Evolutionary conservation across 495 filamentous ascomycete species (phyloP), one percentile per base, ranked within the genome.

Genomic region (Penicillium angulare): DNA sequence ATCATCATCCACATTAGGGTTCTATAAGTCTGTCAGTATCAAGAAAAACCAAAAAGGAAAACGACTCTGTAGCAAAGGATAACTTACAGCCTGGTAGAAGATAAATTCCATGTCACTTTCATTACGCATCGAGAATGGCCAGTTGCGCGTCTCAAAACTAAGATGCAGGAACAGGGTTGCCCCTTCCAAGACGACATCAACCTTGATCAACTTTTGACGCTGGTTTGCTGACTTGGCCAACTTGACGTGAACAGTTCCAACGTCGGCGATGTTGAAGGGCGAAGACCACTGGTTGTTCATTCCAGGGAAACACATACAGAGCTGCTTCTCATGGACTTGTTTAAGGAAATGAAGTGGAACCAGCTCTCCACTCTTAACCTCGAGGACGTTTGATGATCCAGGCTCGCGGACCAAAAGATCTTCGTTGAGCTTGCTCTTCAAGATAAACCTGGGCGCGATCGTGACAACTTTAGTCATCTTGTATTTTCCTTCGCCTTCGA

Each of bases 201-300:
- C 79, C 35, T 92, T 82, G 39, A 98, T 84, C 21, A 98, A 80
- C 52, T 82, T 85, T 64, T 98, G 93, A 40, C 90, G 83, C 72
- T 97, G 89, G 23, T 89, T 88, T 26, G 86, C 82, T 5, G 38
- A 22, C 64, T 88, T 95, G 27, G 95, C 88, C 50, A 98, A 80
- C 69, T 98, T 98, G 59, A 98, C 82, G 66, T 98, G 90, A 2
- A 89, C 85, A 18, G 83, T 90, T 36, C 93, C 93, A 24, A 97
- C 76, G 61, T 97, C 91, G 9, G 90, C 90, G 49, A 98, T 97
- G 63, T 92, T 95, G 75, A 98, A 95, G 2, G 93, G 90, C 6
- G 95, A 92, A 20, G 95, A 96, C 95, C 95, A 98, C 65, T 92
- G 88, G 67, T 97, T 95, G 76, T 95, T 96, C 32, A 95, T 82